phyloP scores from a whole-genome alignment of 768 basidiomycete species.

The Mycena galericulata region DNA sequence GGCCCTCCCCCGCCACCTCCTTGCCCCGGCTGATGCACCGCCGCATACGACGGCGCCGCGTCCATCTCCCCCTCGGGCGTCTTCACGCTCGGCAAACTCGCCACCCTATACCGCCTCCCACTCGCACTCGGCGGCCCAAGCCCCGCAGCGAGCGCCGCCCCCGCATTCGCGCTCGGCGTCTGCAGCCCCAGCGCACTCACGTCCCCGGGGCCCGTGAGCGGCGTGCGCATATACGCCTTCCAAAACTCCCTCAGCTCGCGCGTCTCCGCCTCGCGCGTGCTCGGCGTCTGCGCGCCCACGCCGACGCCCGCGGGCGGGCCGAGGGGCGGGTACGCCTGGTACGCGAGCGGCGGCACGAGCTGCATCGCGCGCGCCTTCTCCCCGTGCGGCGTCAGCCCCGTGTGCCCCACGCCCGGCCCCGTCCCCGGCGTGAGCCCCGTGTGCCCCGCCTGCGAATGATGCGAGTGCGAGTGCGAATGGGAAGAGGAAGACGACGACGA shows the following conservation, averaged over 20 bases:
- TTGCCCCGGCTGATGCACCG: conserved; percentile 7
- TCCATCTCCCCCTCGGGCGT: conserved; percentile 64
- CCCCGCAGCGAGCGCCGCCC: conserved; percentile 9
- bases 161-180: conserved; percentile 28
- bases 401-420: not conserved
- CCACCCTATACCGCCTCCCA: conserved; percentile 63
- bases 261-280: conserved; percentile 49
- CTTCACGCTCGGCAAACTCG: conserved; percentile 76
- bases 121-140: not conserved
- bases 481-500: too few relatives aligned
- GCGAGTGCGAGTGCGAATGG: too few relatives aligned
- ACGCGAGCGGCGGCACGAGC: conserved; percentile 22
- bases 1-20: not conserved
- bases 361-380: conserved; percentile 25
- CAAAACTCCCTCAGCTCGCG: conserved; percentile 77
- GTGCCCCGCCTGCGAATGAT: too few relatives aligned
- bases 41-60: conserved; percentile 27
- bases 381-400: not conserved
- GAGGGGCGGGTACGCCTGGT: conserved; percentile 15
- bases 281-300: conserved; percentile 43
- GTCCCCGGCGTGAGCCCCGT: too few relatives aligned
- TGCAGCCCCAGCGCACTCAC: conserved; percentile 35
- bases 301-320: conserved; percentile 41
- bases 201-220: conserved; percentile 57
- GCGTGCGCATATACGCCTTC: conserved; percentile 81